These are phyloP conservation scores for Ichthyophthirius multifiliis DNA, from an alignment of 169 alveolate genomes.

Conservation along the genomic window DNA sequence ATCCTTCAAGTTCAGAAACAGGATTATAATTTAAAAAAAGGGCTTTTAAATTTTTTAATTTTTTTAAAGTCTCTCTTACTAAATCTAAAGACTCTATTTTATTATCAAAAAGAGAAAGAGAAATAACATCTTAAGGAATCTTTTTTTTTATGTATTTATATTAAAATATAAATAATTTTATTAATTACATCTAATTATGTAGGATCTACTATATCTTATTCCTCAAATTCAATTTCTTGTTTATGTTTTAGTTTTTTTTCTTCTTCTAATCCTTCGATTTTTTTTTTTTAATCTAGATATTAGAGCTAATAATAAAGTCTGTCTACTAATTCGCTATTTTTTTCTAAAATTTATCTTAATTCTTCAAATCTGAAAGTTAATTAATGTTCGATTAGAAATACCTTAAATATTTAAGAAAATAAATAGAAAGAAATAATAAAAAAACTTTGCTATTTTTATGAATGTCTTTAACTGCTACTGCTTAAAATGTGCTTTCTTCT, in stretches of 20 bases:
- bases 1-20: constrained; percentile 58
- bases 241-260: not conserved
- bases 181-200: constrained; percentile 15
- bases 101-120: constrained; percentile 58
- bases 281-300: constrained; percentile 53
- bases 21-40: constrained; percentile 79
- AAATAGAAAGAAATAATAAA: too few species aligned
- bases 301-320: constrained; percentile 53
- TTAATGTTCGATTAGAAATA: constrained; percentile 83
- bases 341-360: constrained; percentile 48
- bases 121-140: constrained; percentile 42
- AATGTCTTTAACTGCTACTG: constrained; percentile 29
- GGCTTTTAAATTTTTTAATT: constrained; percentile 57
- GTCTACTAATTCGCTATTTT: constrained; percentile 45
- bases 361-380: constrained; percentile 76
- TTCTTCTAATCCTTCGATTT: constrained; percentile 38
- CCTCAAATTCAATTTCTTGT: constrained; percentile 49
- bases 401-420: too few species aligned
- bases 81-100: constrained; percentile 53
- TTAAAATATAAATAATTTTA: too few species aligned
- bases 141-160: too few species aligned
- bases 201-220: constrained; percentile 29
- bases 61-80: constrained; percentile 44
- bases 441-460: constrained; percentile 53
- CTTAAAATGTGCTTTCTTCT: constrained; percentile 59